Conservation (phyloP, 768 basidiomycete species). For the Sporobolomyces pararoseus region DNA sequence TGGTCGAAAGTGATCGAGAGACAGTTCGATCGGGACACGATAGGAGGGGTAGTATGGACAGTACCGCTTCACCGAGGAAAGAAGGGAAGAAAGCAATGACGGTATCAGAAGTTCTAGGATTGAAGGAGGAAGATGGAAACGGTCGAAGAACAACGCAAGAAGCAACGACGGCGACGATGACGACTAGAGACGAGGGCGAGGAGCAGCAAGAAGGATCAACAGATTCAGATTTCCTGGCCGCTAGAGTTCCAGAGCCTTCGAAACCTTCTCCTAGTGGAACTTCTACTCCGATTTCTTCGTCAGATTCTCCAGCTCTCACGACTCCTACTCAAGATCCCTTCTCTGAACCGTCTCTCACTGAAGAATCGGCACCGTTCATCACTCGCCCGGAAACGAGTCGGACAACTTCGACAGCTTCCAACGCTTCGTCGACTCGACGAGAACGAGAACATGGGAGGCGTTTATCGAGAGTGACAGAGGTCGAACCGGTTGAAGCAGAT, state of each 20-base stretch:
- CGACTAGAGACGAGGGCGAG: background rate
- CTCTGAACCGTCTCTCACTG: conserved; percentile 14
- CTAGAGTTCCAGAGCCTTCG: background rate
- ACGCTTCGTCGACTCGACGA: background rate
- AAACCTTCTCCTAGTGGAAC: background rate
- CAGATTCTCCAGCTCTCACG: conserved; percentile 1
- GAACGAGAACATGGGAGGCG: background rate
- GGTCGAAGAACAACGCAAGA: background rate
- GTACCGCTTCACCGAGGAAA: background rate
- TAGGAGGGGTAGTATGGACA: background rate
- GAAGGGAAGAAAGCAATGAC: conserved; percentile 9
- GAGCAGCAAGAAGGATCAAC: background rate
- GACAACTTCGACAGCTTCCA: background rate
- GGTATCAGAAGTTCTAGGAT: conserved; percentile 28
- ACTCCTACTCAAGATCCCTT: background rate
- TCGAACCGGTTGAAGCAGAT: conserved; percentile 19
- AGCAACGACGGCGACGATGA: background rate
- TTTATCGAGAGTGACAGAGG: conserved; percentile 26
- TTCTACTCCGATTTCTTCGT: background rate
- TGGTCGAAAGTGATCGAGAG: background rate
- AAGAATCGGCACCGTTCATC: conserved; percentile 8
- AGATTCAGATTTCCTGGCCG: background rate
- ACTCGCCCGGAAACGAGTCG: background rate
- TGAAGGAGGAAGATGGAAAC: conserved; percentile 3
- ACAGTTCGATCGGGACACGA: background rate